Base-by-base conservation (phyloP, 2,329 filamentous ascomycete genomes). In the Monilinia vaccinii-corymbosi region DNA sequence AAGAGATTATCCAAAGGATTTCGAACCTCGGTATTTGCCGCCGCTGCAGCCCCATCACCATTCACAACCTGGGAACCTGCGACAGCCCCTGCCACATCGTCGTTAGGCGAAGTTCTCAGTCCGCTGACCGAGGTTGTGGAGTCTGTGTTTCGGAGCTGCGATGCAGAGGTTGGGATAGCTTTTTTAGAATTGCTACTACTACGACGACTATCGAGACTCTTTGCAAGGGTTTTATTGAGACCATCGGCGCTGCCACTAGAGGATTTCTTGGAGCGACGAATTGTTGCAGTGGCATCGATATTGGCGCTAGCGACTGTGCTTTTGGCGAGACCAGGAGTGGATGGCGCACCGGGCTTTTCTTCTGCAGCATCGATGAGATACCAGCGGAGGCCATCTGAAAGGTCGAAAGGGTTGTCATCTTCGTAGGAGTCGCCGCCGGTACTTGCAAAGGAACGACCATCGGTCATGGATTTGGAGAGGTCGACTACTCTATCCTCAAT, bases 331-430 rank as follows among this genome's bases (percentile, higher is more conserved):
- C 93, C 92, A 0, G 94, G 93, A 0, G 93, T 97, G n/a, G 88
- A 87, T 0, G 94, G 94, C 46, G 91, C 92, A 1, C 88, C 88
- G 0, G 91, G 85, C 70, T 96, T 97, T 74, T 99, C 94, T 74
- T 99, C 94, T 2, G 84, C 81, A 0, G 94, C 94, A 71, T 99
- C 93, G 40, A 99, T 86, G 7, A 99, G 81, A 74, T 97, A 97
- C 94, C 94, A 99, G 38, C 93, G 85, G 51, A 99, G 77, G 3
- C 94, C 94, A 69, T 99, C 94, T 0, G 91, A 96, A 14, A 99
- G 80, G 68, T 97, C 92, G 73, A 99, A 99, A 0, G 94, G 94
- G 70, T 99, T 99, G 65, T 97, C 94, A 64, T 96, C 91, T 65
- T 96, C 91, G 23, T 83, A 75, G 1, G 81, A 85, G 7, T 77